Percentiles rank a stretch among this genome's conserved stretches.
Conservation (phyloP, 768 basidiomycete genomes). For the Cyathus striatus region DNA sequence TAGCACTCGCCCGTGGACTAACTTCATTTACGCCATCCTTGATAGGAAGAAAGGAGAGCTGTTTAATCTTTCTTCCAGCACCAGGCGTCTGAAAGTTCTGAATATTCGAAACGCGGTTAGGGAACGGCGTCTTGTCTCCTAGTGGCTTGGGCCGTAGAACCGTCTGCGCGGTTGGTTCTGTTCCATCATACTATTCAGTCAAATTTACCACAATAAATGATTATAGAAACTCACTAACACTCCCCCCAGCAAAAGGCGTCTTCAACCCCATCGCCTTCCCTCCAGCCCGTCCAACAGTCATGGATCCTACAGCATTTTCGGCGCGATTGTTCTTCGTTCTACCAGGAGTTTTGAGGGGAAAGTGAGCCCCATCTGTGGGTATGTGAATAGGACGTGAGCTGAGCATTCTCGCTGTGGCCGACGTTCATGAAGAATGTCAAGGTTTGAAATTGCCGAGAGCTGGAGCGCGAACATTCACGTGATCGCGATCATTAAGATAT, state of each 20-base stretch:
- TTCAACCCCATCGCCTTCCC: conserved; percentile 22
- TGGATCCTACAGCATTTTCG: conserved; percentile 46
- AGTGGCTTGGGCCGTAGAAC: conserved; percentile 45
- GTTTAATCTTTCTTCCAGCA: conserved; percentile 30
- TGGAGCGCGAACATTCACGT: no score
- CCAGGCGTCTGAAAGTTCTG: conserved; percentile 31
- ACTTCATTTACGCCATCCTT: conserved; percentile 5
- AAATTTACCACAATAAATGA: no score
- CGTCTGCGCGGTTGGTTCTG: conserved; percentile 14
- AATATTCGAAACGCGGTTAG: conserved; percentile 44
- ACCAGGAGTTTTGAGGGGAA: conserved; percentile 53
- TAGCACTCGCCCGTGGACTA: conserved; percentile 59
- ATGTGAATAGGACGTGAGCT: conserved; percentile 29
- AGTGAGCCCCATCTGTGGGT: conserved; percentile 20
- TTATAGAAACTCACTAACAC: conserved; percentile 20
- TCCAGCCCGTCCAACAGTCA: conserved; percentile 40
- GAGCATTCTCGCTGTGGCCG: conserved; percentile 25
- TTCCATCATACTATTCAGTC: no score
- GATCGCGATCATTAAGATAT: no score
- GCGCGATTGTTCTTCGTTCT: conserved; percentile 32
- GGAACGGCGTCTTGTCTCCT: conserved; percentile 73
- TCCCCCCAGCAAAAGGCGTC: conserved; percentile 30
- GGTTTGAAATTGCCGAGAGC: no score
- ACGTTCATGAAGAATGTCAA: no score
- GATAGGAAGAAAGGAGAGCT: conserved; percentile 15